A percentile compares a stretch with the other conserved stretches of the same genome.
phyloP scores from a whole-genome alignment of 805 yeast genomes.

The Barnettozyma vustinii region DNA sequence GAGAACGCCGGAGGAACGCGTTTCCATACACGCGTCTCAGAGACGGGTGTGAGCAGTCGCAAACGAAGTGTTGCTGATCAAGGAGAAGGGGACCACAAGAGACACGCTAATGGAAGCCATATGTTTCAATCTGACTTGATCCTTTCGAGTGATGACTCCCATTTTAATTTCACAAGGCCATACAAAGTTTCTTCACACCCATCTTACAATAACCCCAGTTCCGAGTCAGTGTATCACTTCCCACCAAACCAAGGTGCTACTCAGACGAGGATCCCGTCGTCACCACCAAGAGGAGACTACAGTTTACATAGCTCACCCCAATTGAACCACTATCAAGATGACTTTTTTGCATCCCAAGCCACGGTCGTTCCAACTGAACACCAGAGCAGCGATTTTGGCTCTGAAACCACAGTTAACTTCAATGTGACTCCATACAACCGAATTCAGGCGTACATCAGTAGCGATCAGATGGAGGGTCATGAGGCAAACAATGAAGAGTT shows the following conservation, averaged over 20 bases:
- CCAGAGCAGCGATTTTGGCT: slow-evolving; percentile 11
- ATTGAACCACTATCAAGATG: slow-evolving; percentile 3
- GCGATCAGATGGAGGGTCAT: slow-evolving; percentile 20
- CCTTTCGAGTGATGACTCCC: slow-evolving; percentile 19
- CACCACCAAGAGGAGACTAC: slow-evolving; percentile 18
- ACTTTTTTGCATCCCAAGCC: slow-evolving; percentile 19
- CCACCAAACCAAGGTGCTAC: not conserved
- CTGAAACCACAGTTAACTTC: slow-evolving; percentile 21
- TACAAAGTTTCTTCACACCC: slow-evolving; percentile 17
- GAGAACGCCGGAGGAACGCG: slow-evolving; percentile 38
- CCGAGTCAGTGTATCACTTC: slow-evolving; percentile 23
- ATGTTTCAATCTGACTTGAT: slow-evolving; percentile 15
- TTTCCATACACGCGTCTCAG: slow-evolving; percentile 34
- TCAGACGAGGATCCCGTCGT: slow-evolving; percentile 15
- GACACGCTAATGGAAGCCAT: slow-evolving; percentile 11
- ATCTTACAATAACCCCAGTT: slow-evolving; percentile 14
- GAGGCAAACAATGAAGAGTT: slow-evolving; percentile 13
- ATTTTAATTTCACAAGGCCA: not conserved
- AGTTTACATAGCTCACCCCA: slow-evolving; percentile 18
- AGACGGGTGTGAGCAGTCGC: not conserved
- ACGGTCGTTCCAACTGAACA: slow-evolving; percentile 12
- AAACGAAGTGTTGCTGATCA: slow-evolving; percentile 14
- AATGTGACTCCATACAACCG: slow-evolving; percentile 20
- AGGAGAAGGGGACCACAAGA: slow-evolving; percentile 13
- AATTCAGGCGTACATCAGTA: slow-evolving; percentile 21